phyloP scores from a whole-genome alignment of 2,329 filamentous ascomycete species.

The Sarocladium kiliense region DNA sequence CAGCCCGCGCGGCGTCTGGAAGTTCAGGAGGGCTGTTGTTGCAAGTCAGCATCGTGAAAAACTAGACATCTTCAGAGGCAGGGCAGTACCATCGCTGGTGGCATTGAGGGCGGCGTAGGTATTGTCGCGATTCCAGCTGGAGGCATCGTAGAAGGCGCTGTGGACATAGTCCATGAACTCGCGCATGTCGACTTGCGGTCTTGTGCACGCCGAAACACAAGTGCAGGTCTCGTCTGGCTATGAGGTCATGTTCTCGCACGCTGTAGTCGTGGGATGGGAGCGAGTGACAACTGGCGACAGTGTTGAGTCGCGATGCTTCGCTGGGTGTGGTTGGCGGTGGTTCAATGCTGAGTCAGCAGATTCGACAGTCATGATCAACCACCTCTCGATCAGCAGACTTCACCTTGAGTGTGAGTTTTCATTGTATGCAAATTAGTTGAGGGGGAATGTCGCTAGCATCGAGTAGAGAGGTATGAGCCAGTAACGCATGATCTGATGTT shows the following conservation, averaged over 20 bases:
- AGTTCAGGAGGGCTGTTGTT: slow-evolving; percentile 71
- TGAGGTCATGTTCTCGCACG: not conserved
- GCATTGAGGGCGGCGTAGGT: slow-evolving; percentile 83
- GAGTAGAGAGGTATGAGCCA: too few relatives aligned
- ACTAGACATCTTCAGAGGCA: not conserved
- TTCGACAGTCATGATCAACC: too few relatives aligned
- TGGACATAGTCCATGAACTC: slow-evolving; percentile 98
- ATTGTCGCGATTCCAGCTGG: slow-evolving; percentile 87
- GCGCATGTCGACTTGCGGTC: slow-evolving; percentile 57
- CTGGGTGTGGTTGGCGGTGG: too few relatives aligned
- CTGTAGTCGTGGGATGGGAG: not conserved
- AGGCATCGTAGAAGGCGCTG: slow-evolving; percentile 79
- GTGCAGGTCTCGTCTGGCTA: not conserved
- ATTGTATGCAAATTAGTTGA: too few relatives aligned
- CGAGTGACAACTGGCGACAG: too few relatives aligned
- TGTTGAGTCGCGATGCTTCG: too few relatives aligned
- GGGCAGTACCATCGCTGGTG: slow-evolving; percentile 65
- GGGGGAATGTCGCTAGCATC: too few relatives aligned
- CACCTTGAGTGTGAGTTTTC: too few relatives aligned
- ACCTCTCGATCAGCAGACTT: not conserved
- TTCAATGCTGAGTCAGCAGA: not conserved
- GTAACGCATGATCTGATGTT: too few relatives aligned
- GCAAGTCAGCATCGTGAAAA: slow-evolving; percentile 16
- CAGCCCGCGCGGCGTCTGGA: slow-evolving; percentile 77
- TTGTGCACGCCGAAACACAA: not conserved